Conservation (phyloP, 2,329 filamentous ascomycete genomes). For the Huntiella decipiens region DNA sequence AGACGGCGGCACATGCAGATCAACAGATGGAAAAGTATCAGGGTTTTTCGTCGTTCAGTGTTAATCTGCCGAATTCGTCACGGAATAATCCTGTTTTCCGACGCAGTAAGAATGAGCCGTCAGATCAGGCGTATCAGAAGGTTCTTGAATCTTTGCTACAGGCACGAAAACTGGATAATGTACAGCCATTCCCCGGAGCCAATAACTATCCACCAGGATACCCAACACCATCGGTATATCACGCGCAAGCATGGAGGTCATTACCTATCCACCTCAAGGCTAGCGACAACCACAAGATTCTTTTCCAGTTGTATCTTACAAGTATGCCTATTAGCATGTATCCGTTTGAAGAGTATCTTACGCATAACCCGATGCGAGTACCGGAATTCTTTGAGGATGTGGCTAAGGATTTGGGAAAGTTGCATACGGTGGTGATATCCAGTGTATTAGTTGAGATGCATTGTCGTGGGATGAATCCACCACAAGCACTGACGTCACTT, state of each 20-base stretch:
- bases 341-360: conserved; percentile 8
- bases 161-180: conserved; percentile 6
- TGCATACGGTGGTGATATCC: conserved; percentile 10
- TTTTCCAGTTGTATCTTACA: conserved; percentile 7
- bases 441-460: conserved; percentile 11
- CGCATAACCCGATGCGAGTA: conserved; percentile 10
- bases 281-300: conserved; percentile 9
- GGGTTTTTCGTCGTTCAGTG: conserved; percentile 7
- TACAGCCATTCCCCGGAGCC: background rate
- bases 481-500: conserved; percentile 7
- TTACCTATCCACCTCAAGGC: conserved; percentile 6
- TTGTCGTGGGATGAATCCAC: conserved; percentile 8
- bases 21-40: conserved; percentile 5
- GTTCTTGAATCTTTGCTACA: conserved; percentile 6
- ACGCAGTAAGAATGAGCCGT: background rate
- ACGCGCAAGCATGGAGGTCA: conserved; percentile 4
- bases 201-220: background rate
- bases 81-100: background rate
- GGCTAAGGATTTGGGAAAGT: conserved; percentile 8
- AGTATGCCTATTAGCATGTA: conserved; percentile 11
- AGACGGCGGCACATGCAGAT: conserved; percentile 1
- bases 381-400: conserved; percentile 10
- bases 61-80: background rate
- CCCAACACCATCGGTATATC: conserved; percentile 7
- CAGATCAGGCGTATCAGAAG: conserved; percentile 6